Percentiles rank a stretch among this genome's conserved stretches.
phyloP scores from a whole-genome alignment of 2,329 filamentous ascomycete genomes.

The Albifimbria verrucaria region DNA sequence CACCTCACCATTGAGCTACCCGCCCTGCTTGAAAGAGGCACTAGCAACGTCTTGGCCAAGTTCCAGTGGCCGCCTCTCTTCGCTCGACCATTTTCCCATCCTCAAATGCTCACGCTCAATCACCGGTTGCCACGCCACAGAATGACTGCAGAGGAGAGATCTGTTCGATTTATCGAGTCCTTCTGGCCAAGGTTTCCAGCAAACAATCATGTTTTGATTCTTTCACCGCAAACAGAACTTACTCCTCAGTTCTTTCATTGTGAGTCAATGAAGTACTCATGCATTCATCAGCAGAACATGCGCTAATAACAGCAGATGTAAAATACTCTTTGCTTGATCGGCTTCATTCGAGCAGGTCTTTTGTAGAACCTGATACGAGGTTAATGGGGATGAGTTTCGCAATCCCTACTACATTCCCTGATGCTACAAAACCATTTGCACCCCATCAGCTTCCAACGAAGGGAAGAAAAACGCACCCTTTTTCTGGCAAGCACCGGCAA shows the following conservation, averaged over 20 bases:
- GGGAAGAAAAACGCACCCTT: constrained; percentile 52
- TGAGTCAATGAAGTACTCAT: constrained; percentile 26
- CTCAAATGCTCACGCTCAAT: constrained; percentile 64
- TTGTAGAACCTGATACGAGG: constrained; percentile 43
- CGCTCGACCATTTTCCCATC: constrained; percentile 33
- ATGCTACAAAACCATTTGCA: constrained; percentile 55
- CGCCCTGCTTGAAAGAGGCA: constrained; percentile 60
- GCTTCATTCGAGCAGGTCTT: constrained; percentile 58
- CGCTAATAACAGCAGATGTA: constrained; percentile 49
- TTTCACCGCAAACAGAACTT: constrained; percentile 78
- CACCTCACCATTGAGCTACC: constrained; percentile 85
- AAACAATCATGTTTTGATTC: constrained; percentile 73
- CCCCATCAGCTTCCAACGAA: constrained; percentile 32
- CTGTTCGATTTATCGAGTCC: constrained; percentile 75
- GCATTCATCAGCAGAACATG: neutral
- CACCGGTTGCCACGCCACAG: constrained; percentile 65
- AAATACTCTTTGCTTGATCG: constrained; percentile 77
- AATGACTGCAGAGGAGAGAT: constrained; percentile 65
- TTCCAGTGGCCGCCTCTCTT: constrained; percentile 65
- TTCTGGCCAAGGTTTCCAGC: constrained; percentile 72
- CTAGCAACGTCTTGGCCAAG: constrained; percentile 57
- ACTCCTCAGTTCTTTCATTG: constrained; percentile 81
- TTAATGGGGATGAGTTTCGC: constrained; percentile 80
- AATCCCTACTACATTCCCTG: constrained; percentile 61
- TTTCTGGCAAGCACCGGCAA: constrained; percentile 81